Conservation (phyloP, 2,329 filamentous ascomycete species). For the Emericellopsis cladophorae region DNA sequence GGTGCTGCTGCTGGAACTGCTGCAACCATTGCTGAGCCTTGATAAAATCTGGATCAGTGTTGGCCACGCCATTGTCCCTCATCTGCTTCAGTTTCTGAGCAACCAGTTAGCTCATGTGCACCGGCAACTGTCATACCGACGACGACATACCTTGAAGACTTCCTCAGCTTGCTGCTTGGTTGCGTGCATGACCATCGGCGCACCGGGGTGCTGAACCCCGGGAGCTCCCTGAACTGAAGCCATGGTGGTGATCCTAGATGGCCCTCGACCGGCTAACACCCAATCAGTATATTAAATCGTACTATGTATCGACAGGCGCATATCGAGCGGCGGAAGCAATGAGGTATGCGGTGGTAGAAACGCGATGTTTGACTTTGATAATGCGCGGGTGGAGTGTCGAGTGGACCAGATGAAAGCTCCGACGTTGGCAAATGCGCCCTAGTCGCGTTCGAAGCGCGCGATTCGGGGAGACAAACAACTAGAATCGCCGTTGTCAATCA, state of each 20-base stretch:
- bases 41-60: constrained; percentile 75
- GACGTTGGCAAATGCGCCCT: background rate
- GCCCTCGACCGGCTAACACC: constrained; percentile 10
- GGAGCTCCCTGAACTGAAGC: constrained; percentile 67
- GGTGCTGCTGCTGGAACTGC: constrained; percentile 55
- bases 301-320: constrained; percentile 19
- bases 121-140: no score
- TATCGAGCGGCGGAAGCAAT: constrained; percentile 17
- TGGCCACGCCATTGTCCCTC: constrained; percentile 71
- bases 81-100: constrained; percentile 75
- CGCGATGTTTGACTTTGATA: background rate
- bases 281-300: constrained; percentile 8
- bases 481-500: background rate
- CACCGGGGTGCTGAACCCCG: constrained; percentile 53
- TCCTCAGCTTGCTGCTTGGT: constrained; percentile 71
- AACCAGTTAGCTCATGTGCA: background rate
- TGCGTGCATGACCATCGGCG: constrained; percentile 50
- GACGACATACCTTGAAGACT: constrained; percentile 46
- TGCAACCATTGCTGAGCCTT: constrained; percentile 67
- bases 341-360: constrained; percentile 1
- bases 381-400: no score
- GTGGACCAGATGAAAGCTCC: background rate
- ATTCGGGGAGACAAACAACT: background rate
- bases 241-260: constrained; percentile 38
- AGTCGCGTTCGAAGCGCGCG: constrained; percentile 1